Base-by-base conservation (phyloP, 305 asterid species). In the Fraxinus velutina region DNA sequence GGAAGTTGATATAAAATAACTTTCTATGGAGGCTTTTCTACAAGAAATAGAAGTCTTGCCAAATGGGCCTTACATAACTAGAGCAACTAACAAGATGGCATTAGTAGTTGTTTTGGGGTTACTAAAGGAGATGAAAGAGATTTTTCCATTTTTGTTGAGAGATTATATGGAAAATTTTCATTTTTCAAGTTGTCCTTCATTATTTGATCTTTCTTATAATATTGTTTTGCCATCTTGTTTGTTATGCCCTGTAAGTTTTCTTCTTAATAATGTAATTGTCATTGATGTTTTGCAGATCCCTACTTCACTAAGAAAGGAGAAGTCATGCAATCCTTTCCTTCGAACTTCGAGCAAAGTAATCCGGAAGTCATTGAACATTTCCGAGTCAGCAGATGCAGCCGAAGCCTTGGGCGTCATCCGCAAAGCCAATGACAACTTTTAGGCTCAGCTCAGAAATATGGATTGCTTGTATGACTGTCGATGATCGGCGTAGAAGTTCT, bases 241-340 rank as follows among this genome's bases (percentile, higher is more conserved):
- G 30, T 60, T 19, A 17, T 55, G 24, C 27, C 12, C 70, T 60
- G 0, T 60, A 60, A 62, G n/a, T 64, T 24, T 9, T 22, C 73
- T 47, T 80, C 77, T 71, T 30, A 29, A 60, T 5, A 27, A 64
- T 9, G 39, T 0, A 2, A 6, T 79, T 80, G 73, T 81, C 50
- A 50, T 79, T 78, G 64, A 78, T 75, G 72, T 86, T 76, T 84
- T 55, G 73, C 83, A 95, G 99, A 91, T 96, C 83, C 99, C 99
- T 19, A 92, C 95, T 64, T 85, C 93, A 30, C 86, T 96, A 32
- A 86, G 85, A 76, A 92, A 73, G 83, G 99, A 96, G 92, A 96
- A 96, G 90, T 79, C 75, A 44, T 96, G 98, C 33, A 96, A 96
- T 86, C 99, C 99, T 0, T 96, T 96, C 84, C 97, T 96, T 77